Conservation (phyloP, 2,329 filamentous ascomycete genomes). For the Ploettnerulaceae sp. region DNA sequence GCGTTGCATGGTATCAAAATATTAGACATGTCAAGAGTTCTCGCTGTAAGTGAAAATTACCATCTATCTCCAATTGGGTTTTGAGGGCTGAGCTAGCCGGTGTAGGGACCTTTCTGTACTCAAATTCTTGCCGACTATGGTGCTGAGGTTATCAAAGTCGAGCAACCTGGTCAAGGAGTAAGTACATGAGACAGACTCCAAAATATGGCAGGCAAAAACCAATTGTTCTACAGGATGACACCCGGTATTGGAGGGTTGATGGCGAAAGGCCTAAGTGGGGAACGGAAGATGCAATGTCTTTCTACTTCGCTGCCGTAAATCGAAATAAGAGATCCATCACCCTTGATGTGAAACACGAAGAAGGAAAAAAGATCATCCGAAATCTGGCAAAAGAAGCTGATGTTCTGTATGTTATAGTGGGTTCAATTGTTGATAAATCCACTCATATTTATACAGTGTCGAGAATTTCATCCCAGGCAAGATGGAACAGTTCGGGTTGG, state of each 20-base stretch:
- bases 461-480: too few relatives aligned
- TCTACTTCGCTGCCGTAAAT: constrained; percentile 42
- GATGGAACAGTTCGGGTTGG: constrained; percentile 3
- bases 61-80: too few relatives aligned
- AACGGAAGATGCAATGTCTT: constrained; percentile 35
- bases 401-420: too few relatives aligned
- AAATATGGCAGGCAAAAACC: too few relatives aligned
- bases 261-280: constrained; percentile 30
- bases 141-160: constrained; percentile 41
- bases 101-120: constrained; percentile 37
- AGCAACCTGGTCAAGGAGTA: constrained; percentile 35
- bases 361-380: constrained; percentile 33
- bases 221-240: constrained; percentile 28
- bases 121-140: constrained; percentile 44
- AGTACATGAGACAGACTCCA: too few relatives aligned
- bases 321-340: constrained; percentile 42
- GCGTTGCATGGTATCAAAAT: constrained; percentile 27
- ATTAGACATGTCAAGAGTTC: constrained; percentile 32
- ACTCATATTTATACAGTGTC: too few relatives aligned
- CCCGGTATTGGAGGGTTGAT: constrained; percentile 32
- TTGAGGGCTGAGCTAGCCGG: too few relatives aligned
- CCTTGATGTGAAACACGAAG: constrained; percentile 31
- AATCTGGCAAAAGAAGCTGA: constrained; percentile 31
- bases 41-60: constrained; percentile 31
- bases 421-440: too few relatives aligned